These are phyloP conservation scores for Clonostachys rhizophaga DNA, from an alignment of 2,329 filamentous ascomycete species.

Conservation along the genomic window DNA sequence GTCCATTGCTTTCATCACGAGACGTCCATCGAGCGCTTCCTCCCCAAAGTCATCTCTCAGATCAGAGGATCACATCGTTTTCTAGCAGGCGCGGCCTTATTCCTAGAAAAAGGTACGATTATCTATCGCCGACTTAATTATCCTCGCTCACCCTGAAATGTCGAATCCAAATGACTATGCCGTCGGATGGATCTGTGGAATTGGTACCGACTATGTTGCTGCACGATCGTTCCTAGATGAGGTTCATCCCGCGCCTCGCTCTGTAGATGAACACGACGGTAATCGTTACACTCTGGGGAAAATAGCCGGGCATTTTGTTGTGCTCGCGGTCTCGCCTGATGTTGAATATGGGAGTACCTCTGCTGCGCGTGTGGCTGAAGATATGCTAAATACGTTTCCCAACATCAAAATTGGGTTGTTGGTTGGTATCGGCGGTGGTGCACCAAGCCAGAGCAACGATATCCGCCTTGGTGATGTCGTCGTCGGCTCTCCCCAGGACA, in stretches of 20 bases:
- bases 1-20: no score
- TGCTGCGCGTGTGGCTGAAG: constrained; percentile 19
- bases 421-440: constrained; percentile 14
- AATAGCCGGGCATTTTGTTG: constrained; percentile 21
- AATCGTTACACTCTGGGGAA: constrained; percentile 18
- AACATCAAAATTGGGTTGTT: constrained; percentile 12
- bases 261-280: not conserved
- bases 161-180: constrained; percentile 8
- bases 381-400: constrained; percentile 23
- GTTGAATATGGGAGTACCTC: constrained; percentile 16
- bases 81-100: no score
- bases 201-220: constrained; percentile 13
- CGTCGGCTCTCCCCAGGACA: not conserved
- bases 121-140: no score
- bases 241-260: constrained; percentile 5
- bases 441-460: constrained; percentile 10
- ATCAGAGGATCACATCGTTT: no score
- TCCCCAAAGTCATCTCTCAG: no score
- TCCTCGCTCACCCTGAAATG: not conserved
- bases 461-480: constrained; percentile 7
- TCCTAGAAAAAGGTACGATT: no score
- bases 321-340: constrained; percentile 18
- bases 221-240: constrained; percentile 16
- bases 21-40: no score
- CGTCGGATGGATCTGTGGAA: constrained; percentile 19